Evolutionary conservation across 2,329 filamentous ascomycete species (phyloP).

Genomic region (Colletotrichum camelliae): DNA sequence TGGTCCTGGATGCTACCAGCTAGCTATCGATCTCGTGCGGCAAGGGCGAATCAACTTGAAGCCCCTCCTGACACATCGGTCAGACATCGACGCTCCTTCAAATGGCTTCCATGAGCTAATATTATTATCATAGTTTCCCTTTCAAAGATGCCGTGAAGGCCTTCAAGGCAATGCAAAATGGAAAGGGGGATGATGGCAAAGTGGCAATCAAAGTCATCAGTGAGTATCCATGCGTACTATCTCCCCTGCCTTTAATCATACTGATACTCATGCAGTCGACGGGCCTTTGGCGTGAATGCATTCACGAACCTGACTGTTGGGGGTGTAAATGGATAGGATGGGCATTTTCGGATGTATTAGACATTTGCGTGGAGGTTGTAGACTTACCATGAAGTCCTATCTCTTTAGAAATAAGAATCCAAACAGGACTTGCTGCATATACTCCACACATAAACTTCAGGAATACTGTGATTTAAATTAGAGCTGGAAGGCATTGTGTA

Average conservation of each 20-base stretch:
- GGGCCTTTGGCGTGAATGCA: not conserved
- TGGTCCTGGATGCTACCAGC: not conserved
- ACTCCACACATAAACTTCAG: not conserved
- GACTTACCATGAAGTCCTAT: not conserved
- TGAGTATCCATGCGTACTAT: not conserved
- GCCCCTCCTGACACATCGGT: not conserved
- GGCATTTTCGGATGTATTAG: not conserved
- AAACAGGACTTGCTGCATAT: not conserved
- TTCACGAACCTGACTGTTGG: not conserved
- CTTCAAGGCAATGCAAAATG: not conserved
- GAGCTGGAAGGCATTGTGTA: not conserved
- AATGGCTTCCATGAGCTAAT: not conserved
- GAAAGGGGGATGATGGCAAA: not conserved
- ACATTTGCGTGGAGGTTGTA: not conserved
- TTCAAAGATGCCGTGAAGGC: not conserved
- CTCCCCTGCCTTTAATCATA: not conserved
- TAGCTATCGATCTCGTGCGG: not conserved
- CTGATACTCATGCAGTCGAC: not conserved
- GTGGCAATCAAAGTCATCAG: not conserved
- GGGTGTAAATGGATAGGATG: not conserved
- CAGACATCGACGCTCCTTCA: not conserved
- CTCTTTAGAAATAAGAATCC: not conserved
- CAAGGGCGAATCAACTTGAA: not conserved
- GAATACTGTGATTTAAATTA: not conserved
- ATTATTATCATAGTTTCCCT: not conserved